These are phyloP conservation scores for Daldinia eschscholtzii DNA, from an alignment of 2,329 filamentous ascomycete genomes.

Conservation along the genomic window DNA sequence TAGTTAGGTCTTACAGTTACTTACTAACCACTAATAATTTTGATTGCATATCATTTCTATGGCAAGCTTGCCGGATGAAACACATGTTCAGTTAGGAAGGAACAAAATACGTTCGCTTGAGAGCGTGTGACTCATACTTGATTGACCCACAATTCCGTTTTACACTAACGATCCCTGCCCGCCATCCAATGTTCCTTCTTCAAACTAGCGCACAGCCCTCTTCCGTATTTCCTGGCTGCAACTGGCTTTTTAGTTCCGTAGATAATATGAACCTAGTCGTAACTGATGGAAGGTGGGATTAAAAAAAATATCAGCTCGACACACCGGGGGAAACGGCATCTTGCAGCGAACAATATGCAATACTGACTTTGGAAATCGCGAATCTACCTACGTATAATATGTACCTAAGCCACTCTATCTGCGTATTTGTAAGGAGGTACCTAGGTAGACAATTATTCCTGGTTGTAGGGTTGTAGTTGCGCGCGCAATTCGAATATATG, in stretches of 20 bases:
- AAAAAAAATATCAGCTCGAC: constrained; percentile 1
- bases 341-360: constrained; percentile 9
- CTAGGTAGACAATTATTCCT: constrained; percentile 6
- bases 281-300: constrained; percentile 15
- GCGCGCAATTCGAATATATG: constrained; percentile 6
- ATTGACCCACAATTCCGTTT: constrained; percentile 29
- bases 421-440: not conserved
- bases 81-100: constrained; percentile 43
- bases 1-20: constrained; percentile 39
- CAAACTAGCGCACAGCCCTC: constrained; percentile 38
- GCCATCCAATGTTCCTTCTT: constrained; percentile 25
- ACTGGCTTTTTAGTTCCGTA: not conserved
- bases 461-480: constrained; percentile 10
- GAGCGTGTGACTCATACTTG: constrained; percentile 50
- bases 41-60: constrained; percentile 31
- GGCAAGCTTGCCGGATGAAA: constrained; percentile 29
- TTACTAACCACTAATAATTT: constrained; percentile 48
- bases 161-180: constrained; percentile 37
- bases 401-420: no score
- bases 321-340: not conserved
- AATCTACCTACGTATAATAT: not conserved
- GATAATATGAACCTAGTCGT: constrained; percentile 9
- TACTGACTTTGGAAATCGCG: constrained; percentile 25
- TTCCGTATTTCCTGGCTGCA: constrained; percentile 34
- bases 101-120: constrained; percentile 43